A percentile compares a stretch with the other conserved stretches of the same genome.
These are phyloP conservation scores for Mucor racemosus DNA, from an alignment of 371 early-diverging fungal species.

Conservation along the genomic window DNA sequence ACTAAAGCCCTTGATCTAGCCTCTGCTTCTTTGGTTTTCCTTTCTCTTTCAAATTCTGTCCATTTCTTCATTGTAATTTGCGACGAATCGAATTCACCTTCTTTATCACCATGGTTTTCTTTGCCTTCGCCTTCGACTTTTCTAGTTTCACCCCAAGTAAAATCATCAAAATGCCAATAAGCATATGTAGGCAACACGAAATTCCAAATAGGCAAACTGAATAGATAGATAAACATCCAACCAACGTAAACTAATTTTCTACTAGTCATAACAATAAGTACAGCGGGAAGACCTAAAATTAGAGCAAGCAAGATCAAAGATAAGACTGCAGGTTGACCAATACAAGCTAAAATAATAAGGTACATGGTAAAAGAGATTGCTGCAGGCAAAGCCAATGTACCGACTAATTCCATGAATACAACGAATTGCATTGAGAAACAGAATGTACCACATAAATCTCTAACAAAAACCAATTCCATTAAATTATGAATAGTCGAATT, in stretches of 20 bases:
- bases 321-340: slow-evolving; percentile 62
- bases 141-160: slow-evolving; percentile 91
- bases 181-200: slow-evolving; percentile 96
- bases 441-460: slow-evolving; percentile 88
- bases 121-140: slow-evolving; percentile 73
- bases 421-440: slow-evolving; percentile 93
- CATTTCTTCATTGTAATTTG: slow-evolving; percentile 66
- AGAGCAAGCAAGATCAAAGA: slow-evolving; percentile 77
- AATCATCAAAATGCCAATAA: slow-evolving; percentile 99
- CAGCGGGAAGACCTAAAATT: slow-evolving; percentile 83
- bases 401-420: slow-evolving; percentile 85
- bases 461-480: slow-evolving; percentile 82
- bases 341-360: slow-evolving; percentile 53
- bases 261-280: slow-evolving; percentile 90
- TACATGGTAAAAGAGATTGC: slow-evolving; percentile 78
- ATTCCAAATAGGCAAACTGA: slow-evolving; percentile 97
- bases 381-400: slow-evolving; percentile 86
- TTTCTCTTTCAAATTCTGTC: slow-evolving; percentile 69
- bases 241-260: slow-evolving; percentile 89
- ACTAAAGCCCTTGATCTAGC: slow-evolving; percentile 16
- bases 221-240: slow-evolving; percentile 95
- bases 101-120: slow-evolving; percentile 73
- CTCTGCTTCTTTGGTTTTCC: slow-evolving; percentile 27
- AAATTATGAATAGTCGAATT: slow-evolving; percentile 92
- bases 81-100: slow-evolving; percentile 77